Conservation (phyloP, 2,329 filamentous ascomycete genomes). For the Trichoderma arundinaceum region DNA sequence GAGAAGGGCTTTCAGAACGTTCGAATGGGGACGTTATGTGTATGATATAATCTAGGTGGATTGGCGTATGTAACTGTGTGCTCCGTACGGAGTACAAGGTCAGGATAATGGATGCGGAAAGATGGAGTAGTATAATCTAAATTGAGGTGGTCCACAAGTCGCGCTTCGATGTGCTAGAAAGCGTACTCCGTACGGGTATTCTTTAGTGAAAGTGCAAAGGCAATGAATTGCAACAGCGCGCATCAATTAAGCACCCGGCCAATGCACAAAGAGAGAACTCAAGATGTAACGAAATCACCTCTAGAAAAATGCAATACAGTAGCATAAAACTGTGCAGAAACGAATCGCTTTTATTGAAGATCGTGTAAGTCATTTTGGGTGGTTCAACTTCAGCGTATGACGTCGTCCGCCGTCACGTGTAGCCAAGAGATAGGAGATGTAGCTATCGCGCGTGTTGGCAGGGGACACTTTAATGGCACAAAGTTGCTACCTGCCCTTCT, state of each 20-base stretch:
- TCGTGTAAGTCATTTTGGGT: background rate
- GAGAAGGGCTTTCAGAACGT: background rate
- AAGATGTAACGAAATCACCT: background rate
- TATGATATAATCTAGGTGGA: background rate
- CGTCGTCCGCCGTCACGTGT: conserved; percentile 31
- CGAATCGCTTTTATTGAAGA: background rate
- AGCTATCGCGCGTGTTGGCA: conserved; percentile 17
- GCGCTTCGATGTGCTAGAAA: background rate
- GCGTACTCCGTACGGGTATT: too few species aligned
- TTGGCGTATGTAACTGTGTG: background rate
- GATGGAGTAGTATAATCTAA: background rate
- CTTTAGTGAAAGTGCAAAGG: too few species aligned
- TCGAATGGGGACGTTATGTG: background rate
- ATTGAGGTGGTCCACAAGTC: background rate
- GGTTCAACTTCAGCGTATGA: conserved; percentile 8
- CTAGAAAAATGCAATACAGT: background rate
- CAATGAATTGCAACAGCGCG: too few species aligned
- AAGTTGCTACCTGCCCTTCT: background rate
- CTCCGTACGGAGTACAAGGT: too few species aligned
- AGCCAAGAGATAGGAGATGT: conserved; percentile 10
- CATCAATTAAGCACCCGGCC: too few species aligned
- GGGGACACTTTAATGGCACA: conserved; percentile 12
- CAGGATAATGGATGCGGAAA: background rate
- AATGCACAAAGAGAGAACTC: too few species aligned
- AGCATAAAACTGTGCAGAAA: background rate